phyloP scores from a whole-genome alignment of 148 eudicot species.

The Vaccinium macrocarpon region DNA sequence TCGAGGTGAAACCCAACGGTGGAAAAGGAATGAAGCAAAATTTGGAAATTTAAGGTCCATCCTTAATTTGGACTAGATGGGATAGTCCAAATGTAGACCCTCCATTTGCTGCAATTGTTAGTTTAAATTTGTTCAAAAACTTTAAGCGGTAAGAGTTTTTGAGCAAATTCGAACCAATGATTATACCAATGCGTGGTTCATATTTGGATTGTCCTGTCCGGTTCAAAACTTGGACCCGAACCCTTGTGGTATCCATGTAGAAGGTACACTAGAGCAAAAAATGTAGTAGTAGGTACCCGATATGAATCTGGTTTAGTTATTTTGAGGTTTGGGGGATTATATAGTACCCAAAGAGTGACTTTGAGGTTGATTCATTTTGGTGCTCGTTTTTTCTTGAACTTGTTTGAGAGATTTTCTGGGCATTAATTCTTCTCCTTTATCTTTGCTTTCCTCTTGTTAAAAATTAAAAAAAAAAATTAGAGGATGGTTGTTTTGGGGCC shows the following conservation, averaged over 20 bases:
- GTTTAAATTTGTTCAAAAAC: too few relatives aligned
- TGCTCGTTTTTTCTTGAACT: background rate
- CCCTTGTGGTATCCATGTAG: background rate
- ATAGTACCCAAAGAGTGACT: background rate
- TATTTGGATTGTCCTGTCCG: too few relatives aligned
- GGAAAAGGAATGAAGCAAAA: background rate
- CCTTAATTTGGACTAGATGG: too few relatives aligned
- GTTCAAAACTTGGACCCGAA: too few relatives aligned
- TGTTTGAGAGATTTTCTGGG: slow-evolving; percentile 2
- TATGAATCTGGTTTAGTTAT: background rate
- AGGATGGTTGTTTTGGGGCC: background rate
- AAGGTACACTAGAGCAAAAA: background rate
- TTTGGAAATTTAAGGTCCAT: background rate
- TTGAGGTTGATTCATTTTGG: background rate
- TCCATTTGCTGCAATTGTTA: too few relatives aligned
- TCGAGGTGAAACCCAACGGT: background rate
- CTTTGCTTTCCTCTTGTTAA: background rate
- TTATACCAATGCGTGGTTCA: too few relatives aligned
- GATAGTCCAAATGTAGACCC: too few relatives aligned
- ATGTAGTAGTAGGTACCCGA: background rate
- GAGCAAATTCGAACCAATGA: too few relatives aligned
- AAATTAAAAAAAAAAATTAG: background rate
- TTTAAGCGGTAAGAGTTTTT: too few relatives aligned
- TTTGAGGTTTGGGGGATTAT: slow-evolving; percentile 1
- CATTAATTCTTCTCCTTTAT: background rate